A percentile compares a stretch with the other conserved stretches of the same genome.
phyloP scores from a whole-genome alignment of 2,329 filamentous ascomycete species.

The Botryotinia convoluta region DNA sequence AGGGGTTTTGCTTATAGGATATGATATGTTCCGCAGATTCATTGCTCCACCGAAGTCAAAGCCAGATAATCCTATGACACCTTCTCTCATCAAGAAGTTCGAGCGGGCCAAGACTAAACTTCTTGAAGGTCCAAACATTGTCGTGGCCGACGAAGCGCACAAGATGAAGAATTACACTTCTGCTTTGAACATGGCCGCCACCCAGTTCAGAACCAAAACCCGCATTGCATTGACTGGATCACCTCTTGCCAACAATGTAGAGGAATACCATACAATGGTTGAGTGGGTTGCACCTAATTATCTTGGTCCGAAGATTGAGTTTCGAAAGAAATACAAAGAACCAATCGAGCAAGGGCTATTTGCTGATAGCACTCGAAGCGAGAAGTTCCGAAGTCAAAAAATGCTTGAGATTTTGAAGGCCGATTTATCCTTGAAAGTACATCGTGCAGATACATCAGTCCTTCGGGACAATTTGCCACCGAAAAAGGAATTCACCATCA shows the following conservation, averaged over 20 bases:
- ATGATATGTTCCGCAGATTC: slow-evolving; percentile 60
- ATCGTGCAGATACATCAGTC: slow-evolving; percentile 68
- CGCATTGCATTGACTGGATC: slow-evolving; percentile 86
- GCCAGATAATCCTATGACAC: slow-evolving; percentile 10
- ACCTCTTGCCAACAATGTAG: slow-evolving; percentile 78
- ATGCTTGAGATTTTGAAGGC: slow-evolving; percentile 68
- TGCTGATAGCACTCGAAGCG: slow-evolving; percentile 54
- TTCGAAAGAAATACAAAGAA: slow-evolving; percentile 64
- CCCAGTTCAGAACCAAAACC: slow-evolving; percentile 61
- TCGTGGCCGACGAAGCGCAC: slow-evolving; percentile 86
- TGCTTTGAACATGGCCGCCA: slow-evolving; percentile 52
- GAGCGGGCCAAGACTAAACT: slow-evolving; percentile 44
- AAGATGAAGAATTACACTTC: slow-evolving; percentile 64
- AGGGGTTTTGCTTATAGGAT: slow-evolving; percentile 76
- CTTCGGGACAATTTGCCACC: slow-evolving; percentile 65
- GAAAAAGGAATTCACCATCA: slow-evolving; percentile 82
- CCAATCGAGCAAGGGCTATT: slow-evolving; percentile 74
- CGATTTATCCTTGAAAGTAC: slow-evolving; percentile 73
- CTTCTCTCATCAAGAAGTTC: background rate
- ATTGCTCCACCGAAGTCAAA: slow-evolving; percentile 41
- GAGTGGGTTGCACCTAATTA: slow-evolving; percentile 82
- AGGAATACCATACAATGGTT: slow-evolving; percentile 84
- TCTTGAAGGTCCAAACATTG: slow-evolving; percentile 62
- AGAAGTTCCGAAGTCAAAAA: slow-evolving; percentile 61
- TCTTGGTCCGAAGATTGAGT: slow-evolving; percentile 66